A percentile compares a stretch with the other conserved stretches of the same genome.
These are phyloP conservation scores for Picea abies DNA, from an alignment of 83 land plant genomes.

Conservation along the genomic window DNA sequence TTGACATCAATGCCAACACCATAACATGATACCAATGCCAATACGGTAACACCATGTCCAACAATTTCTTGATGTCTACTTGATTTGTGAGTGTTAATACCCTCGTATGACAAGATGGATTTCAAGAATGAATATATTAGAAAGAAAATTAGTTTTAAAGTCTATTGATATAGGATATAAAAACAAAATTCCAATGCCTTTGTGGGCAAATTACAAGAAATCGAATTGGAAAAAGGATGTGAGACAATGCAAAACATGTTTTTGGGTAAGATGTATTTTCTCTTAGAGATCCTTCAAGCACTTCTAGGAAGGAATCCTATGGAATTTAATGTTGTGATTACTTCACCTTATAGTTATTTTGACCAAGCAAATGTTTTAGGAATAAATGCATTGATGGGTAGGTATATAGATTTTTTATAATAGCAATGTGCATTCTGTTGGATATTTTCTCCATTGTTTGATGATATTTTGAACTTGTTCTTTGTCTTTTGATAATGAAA, in stretches of 20 bases:
- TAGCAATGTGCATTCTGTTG: background rate
- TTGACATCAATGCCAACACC: too few relatives aligned
- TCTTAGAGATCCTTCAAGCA: slow-evolving; percentile 82
- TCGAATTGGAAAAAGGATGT: slow-evolving; percentile 97
- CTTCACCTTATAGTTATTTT: slow-evolving; percentile 96
- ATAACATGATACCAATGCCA: too few relatives aligned
- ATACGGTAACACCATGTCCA: too few relatives aligned
- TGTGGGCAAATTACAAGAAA: slow-evolving; percentile 73
- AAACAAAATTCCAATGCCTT: too few relatives aligned
- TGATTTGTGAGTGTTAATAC: too few relatives aligned
- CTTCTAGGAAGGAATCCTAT: slow-evolving; percentile 90
- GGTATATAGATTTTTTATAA: slow-evolving; percentile 35
- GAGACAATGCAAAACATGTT: slow-evolving; percentile 73
- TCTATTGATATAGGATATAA: too few relatives aligned
- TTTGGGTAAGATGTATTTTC: slow-evolving; percentile 77
- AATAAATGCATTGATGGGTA: slow-evolving; percentile 97
- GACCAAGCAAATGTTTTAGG: slow-evolving; percentile 97
- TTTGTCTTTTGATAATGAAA: background rate
- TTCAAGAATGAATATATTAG: too few relatives aligned
- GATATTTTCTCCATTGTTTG: background rate
- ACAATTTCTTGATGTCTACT: too few relatives aligned
- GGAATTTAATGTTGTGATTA: slow-evolving; percentile 94
- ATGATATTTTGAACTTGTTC: too few relatives aligned
- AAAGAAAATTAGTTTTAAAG: too few relatives aligned
- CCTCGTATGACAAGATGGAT: too few relatives aligned